Base-by-base conservation (phyloP, 1,139 yeast genomes). In the Scheffersomyces lignicola region DNA sequence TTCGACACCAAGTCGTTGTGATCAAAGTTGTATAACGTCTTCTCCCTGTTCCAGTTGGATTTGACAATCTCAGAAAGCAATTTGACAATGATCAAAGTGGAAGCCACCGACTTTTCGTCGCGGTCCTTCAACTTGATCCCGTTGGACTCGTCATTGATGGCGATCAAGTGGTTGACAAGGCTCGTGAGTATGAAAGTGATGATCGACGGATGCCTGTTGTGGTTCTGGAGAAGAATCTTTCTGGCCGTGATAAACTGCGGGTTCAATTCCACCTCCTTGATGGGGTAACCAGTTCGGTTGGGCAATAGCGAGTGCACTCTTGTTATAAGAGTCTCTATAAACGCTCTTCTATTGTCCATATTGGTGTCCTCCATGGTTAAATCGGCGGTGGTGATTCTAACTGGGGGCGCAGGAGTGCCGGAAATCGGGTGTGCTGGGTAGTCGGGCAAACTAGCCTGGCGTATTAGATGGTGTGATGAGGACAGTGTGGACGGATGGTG, bases 201-300 rank as follows among this genome's bases (percentile, higher is more conserved):
- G 14, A 39, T 39, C 18, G 39, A 38, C 20, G 34, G 49, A 48
- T 33, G 42, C 29, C 41, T 45, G 15, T 42, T 39, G 16, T 47
- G 48, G 33, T 48, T 53, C 17, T 52, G 52, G 17, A 62, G 40
- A 27, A 69, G 49, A 21, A 69, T 49, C 18, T 54, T 49, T 32
- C 57, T 60, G 13, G 73, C 60, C 17, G 54, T 45, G 11, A 59
- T 39, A 40, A 58, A 69, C 43, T 68, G 75, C 6, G 70, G 68
- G 39, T 68, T 66, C 30, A 68, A 49, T 47, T 69, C 75, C 7
- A 69, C 69, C 41, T 69, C 75, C n/a, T 60, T 59, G n/a, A 65
- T 43, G 4, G 66, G 49, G 41, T 62, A 58, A 7, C 74, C 73
- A 1, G 74, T 65, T 24, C 65, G 48, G 41, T 54, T 57, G 10